Conservation (phyloP, 148 eudicot genomes). For the Simmondsia chinensis region DNA sequence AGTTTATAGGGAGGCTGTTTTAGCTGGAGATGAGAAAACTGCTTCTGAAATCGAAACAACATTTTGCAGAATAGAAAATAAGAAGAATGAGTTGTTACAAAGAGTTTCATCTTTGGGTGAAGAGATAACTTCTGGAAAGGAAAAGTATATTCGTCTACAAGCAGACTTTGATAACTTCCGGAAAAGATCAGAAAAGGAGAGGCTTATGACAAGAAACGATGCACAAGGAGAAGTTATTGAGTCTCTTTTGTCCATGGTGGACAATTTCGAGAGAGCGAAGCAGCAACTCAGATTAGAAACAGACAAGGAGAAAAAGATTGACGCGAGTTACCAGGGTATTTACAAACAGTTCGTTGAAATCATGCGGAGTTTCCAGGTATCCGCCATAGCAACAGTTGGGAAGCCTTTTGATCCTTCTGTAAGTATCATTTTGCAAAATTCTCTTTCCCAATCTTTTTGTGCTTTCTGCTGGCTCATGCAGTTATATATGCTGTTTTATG, state of each 20-base stretch:
- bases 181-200: conserved; percentile 87
- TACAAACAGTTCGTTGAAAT: conserved; percentile 97
- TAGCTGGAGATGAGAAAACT: conserved; percentile 43
- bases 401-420: conserved; percentile 93
- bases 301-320: conserved; percentile 74
- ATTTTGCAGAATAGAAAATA: conserved; percentile 39
- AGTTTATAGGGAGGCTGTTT: conserved; percentile 62
- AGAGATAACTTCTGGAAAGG: conserved; percentile 68
- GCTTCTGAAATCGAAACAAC: conserved; percentile 50
- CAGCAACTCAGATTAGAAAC: conserved; percentile 68
- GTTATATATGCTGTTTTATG: background rate
- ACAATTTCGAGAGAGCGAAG: conserved; percentile 87
- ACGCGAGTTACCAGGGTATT: conserved; percentile 90
- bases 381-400: conserved; percentile 72
- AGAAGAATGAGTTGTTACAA: conserved; percentile 45
- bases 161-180: conserved; percentile 95
- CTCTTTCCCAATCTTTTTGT: background rate
- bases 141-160: conserved; percentile 65
- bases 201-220: conserved; percentile 44
- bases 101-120: conserved; percentile 37
- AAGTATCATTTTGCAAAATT: conserved; percentile 14
- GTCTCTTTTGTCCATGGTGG: conserved; percentile 90
- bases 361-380: conserved; percentile 71
- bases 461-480: background rate
- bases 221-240: conserved; percentile 86